A percentile compares a stretch with the other conserved stretches of the same genome.
Conservation (phyloP, 2,329 filamentous ascomycete species). For the Arthrobotrys sphaeroides region DNA sequence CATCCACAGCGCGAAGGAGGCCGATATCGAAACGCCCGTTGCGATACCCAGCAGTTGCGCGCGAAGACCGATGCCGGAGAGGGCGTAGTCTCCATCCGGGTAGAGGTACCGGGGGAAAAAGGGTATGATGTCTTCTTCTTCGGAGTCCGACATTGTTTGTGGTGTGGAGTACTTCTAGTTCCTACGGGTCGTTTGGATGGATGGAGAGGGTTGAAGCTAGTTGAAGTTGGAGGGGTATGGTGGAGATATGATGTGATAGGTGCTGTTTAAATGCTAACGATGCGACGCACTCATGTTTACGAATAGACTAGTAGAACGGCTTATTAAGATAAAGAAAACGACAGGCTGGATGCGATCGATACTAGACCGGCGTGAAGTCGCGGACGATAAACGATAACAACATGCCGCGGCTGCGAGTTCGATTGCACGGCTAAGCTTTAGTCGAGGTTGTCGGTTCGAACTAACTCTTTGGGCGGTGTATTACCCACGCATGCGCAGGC, state of each 20-base stretch:
- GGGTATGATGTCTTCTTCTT: slow-evolving; percentile 47
- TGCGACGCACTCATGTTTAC: no score
- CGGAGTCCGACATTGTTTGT: slow-evolving; percentile 25
- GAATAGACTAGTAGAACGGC: no score
- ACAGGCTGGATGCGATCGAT: no score
- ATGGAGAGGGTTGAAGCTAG: no score
- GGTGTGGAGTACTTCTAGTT: background rate
- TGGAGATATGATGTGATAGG: no score
- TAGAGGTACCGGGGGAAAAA: slow-evolving; percentile 58
- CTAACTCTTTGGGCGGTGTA: background rate
- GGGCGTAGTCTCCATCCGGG: slow-evolving; percentile 67
- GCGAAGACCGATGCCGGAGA: slow-evolving; percentile 69
- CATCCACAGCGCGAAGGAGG: slow-evolving; percentile 9
- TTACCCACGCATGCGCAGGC: background rate
- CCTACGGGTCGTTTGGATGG: no score
- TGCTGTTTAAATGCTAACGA: no score
- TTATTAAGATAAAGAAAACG: no score
- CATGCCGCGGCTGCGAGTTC: no score
- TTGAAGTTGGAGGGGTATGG: no score
- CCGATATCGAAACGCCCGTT: slow-evolving; percentile 29
- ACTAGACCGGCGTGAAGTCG: background rate
- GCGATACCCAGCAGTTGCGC: slow-evolving; percentile 65
- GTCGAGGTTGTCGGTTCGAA: background rate
- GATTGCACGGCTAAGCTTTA: no score
- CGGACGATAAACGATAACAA: background rate